Conservation (phyloP, 1,284 basidiomycete genomes). For the Trametes pubescens region DNA sequence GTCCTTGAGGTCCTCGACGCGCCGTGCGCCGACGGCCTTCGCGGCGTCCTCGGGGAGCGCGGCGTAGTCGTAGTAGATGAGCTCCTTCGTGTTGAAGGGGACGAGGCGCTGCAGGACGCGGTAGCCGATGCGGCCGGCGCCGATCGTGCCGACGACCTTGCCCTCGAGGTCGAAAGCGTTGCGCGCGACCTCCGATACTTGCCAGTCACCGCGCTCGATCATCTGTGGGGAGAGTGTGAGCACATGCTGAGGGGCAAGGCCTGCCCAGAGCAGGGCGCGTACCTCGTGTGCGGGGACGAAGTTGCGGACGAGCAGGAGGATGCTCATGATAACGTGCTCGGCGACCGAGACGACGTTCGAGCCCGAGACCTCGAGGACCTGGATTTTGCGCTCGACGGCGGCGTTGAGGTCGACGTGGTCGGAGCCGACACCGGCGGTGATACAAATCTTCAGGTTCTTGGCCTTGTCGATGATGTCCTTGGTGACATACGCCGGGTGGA, state of each 20-base stretch:
- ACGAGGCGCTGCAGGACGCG: conserved; percentile 88
- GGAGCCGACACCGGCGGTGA: conserved; percentile 95
- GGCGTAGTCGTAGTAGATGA: conserved; percentile 94
- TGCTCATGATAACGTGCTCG: conserved; percentile 89
- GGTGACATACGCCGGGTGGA: conserved; percentile 92
- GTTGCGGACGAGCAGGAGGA: conserved; percentile 89
- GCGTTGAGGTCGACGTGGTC: conserved; percentile 94
- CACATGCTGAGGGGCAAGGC: too few relatives aligned
- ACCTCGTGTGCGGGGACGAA: conserved; percentile 82
- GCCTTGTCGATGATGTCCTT: conserved; percentile 77
- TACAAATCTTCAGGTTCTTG: conserved; percentile 90
- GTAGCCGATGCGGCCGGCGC: conserved; percentile 90
- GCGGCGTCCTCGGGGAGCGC: conserved; percentile 81
- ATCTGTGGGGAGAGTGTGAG: too few relatives aligned
- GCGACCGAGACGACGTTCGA: conserved; percentile 91
- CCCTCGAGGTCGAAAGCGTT: conserved; percentile 90
- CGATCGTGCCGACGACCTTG: conserved; percentile 92
- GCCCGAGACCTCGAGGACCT: conserved; percentile 56
- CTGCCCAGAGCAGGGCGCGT: too few relatives aligned
- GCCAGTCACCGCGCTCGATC: conserved; percentile 87
- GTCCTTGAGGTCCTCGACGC: conserved; percentile 84
- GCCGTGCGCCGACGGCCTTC: conserved; percentile 75
- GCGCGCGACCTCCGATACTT: conserved; percentile 83
- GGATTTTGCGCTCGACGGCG: conserved; percentile 83
- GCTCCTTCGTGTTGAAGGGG: conserved; percentile 92